Conservation (phyloP, 495 filamentous ascomycete genomes). For the Penicillium angulare region DNA sequence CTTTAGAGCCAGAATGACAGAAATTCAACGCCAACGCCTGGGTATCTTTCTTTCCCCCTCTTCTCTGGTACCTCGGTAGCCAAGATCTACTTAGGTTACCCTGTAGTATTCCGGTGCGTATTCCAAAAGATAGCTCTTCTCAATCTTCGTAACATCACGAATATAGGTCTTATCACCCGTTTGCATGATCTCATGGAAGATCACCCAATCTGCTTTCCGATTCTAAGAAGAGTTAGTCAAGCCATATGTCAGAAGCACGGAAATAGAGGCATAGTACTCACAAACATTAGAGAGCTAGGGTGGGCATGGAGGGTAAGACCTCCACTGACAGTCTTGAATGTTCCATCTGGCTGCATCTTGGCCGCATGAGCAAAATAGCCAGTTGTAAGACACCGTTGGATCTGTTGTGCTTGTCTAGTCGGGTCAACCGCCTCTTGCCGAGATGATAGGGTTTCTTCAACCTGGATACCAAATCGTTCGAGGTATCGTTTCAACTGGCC, state of each 20-base stretch:
- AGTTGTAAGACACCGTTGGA: constrained; percentile 81
- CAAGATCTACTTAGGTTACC: constrained; percentile 37
- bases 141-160: constrained; percentile 85
- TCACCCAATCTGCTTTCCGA: constrained; percentile 95
- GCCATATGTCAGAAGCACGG: background rate
- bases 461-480: constrained; percentile 75
- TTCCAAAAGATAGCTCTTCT: constrained; percentile 87
- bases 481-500: constrained; percentile 84
- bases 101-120: constrained; percentile 85
- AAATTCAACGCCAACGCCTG: constrained; percentile 4
- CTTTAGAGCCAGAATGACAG: no score
- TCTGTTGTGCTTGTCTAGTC: constrained; percentile 62
- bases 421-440: constrained; percentile 26
- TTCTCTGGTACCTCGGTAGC: background rate
- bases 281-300: constrained; percentile 92
- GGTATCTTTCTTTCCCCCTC: background rate
- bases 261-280: constrained; percentile 35
- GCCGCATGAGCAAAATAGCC: constrained; percentile 97
- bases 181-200: constrained; percentile 95
- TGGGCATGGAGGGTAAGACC: constrained; percentile 77
- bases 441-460: constrained; percentile 57
- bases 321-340: constrained; percentile 77
- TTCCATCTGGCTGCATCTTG: constrained; percentile 92
- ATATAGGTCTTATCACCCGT: constrained; percentile 89
- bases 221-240: constrained; percentile 52